Percentiles rank a stretch among this genome's conserved stretches.
Conservation (phyloP, 139 green algal genomes). For the Picochlorum sp. region DNA sequence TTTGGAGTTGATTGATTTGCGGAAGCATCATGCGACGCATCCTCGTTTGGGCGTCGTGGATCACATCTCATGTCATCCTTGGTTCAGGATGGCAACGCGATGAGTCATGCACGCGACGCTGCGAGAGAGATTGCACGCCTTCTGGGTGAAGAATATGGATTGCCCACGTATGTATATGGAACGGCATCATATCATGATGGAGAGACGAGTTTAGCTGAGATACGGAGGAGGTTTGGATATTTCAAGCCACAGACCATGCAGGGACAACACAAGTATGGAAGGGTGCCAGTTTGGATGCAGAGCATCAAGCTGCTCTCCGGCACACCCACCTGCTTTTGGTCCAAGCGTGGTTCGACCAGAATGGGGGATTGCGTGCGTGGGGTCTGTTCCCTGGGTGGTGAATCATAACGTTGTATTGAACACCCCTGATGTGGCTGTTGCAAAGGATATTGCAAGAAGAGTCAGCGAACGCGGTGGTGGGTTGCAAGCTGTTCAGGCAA, state of each 20-base stretch:
- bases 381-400: conserved; percentile 57
- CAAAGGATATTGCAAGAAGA: conserved; percentile 32
- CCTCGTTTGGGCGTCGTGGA: conserved; percentile 68
- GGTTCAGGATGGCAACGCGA: background rate
- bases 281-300: background rate
- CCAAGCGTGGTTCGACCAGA: conserved; percentile 5
- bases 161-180: conserved; percentile 65
- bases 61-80: conserved; percentile 71
- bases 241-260: conserved; percentile 14
- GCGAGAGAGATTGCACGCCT: conserved; percentile 15
- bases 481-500: conserved; percentile 54
- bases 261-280: background rate
- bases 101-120: conserved; percentile 7
- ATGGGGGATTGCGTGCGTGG: conserved; percentile 47
- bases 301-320: background rate
- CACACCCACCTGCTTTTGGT: conserved; percentile 20
- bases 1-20: conserved; percentile 49
- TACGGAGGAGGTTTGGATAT: conserved; percentile 43
- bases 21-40: conserved; percentile 50
- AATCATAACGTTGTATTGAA: conserved; percentile 73
- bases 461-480: conserved; percentile 63
- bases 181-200: conserved; percentile 38
- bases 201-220: conserved; percentile 47
- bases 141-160: conserved; percentile 4
- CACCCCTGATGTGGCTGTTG: conserved; percentile 28